Conservation (phyloP, 345 rosid species). For the Hypericum perforatum region DNA sequence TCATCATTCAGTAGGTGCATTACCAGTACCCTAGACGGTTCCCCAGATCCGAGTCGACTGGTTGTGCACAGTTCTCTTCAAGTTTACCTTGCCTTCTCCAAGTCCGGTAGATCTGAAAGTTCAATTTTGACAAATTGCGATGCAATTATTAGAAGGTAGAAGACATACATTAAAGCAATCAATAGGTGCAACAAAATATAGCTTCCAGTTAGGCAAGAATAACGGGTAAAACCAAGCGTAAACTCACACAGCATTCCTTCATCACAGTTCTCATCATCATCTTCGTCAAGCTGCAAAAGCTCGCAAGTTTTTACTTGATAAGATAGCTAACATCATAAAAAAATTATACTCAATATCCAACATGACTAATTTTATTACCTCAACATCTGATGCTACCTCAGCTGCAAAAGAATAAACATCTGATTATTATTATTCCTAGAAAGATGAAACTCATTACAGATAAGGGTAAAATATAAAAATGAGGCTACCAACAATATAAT, state of each 20-base stretch:
- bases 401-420: slow-evolving; percentile 37
- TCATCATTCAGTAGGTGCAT: no score
- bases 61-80: neutral
- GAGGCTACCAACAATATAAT: no score
- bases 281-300: slow-evolving; percentile 44
- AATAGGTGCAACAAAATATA: neutral
- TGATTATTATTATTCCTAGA: slow-evolving; percentile 6
- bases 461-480: neutral
- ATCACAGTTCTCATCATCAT: slow-evolving; percentile 64
- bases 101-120: slow-evolving; percentile 82
- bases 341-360: neutral
- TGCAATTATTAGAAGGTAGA: neutral
- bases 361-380: slow-evolving; percentile 30
- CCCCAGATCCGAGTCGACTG: no score
- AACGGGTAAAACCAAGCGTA: neutral
- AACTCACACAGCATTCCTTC: slow-evolving; percentile 96
- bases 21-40: no score
- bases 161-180: neutral
- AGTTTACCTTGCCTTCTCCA: slow-evolving; percentile 80
- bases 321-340: neutral
- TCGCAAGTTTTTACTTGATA: slow-evolving; percentile 2
- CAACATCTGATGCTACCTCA: slow-evolving; percentile 44
- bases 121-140: no score
- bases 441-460: neutral
- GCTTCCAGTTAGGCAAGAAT: neutral